A percentile compares a stretch with the other conserved stretches of the same genome.
Conservation (phyloP, 352 stramenopile genomes). For the Globisporangium apiculatum region DNA sequence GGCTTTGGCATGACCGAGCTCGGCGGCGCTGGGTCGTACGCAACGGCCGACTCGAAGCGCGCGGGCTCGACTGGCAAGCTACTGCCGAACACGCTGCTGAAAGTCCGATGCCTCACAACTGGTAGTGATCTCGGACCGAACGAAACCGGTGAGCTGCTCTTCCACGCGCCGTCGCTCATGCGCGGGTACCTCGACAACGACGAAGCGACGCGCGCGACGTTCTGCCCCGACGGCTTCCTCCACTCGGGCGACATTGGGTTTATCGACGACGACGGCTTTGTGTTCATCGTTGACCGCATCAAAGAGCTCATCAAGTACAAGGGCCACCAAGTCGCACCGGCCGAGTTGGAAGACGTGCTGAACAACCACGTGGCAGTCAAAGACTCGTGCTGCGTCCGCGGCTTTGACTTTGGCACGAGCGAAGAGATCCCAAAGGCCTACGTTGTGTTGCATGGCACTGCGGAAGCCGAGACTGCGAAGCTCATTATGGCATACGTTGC, state of each 20-base stretch:
- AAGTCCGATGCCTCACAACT: conserved; percentile 29
- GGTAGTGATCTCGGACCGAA: conserved; percentile 22
- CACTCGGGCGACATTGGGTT: conserved; percentile 87
- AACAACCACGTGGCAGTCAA: conserved; percentile 56
- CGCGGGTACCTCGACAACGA: conserved; percentile 83
- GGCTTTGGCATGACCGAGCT: conserved; percentile 61
- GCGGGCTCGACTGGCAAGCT: conserved; percentile 19
- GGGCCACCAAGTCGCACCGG: conserved; percentile 88
- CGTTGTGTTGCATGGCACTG: conserved; percentile 63
- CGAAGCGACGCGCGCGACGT: conserved; percentile 71
- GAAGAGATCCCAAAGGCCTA: conserved; percentile 91
- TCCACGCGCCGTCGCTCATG: conserved; percentile 30
- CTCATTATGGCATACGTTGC: conserved; percentile 63
- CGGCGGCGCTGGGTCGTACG: conserved; percentile 1
- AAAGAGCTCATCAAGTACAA: conserved; percentile 97
- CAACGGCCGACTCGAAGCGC: conserved; percentile 2
- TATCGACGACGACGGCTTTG: conserved; percentile 90
- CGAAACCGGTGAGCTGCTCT: conserved; percentile 57
- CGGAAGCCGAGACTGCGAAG: conserved; percentile 10
- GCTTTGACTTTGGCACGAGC: conserved; percentile 34
- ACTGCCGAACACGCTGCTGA: conserved; percentile 27
- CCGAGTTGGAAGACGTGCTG: conserved; percentile 89
- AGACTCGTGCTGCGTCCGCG: conserved; percentile 45
- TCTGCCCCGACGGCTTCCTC: conserved; percentile 79
- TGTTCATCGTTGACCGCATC: conserved; percentile 89